These are phyloP conservation scores for Chaetothyriales sp. DNA, from an alignment of 2,329 filamentous ascomycete species.

Conservation along the genomic window DNA sequence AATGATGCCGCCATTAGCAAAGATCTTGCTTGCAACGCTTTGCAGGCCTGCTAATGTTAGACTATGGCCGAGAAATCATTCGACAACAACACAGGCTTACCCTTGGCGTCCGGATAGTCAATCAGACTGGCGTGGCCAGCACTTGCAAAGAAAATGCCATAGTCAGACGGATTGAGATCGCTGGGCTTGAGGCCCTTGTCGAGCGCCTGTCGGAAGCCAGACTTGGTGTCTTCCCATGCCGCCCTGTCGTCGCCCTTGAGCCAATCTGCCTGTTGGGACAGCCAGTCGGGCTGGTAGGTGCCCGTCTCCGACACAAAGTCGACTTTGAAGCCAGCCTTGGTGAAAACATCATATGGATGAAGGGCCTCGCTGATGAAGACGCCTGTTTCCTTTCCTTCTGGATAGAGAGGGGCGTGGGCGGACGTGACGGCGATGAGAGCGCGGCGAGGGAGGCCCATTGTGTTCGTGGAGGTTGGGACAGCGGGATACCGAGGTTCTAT, in stretches of 20 bases:
- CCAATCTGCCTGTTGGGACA: conserved; percentile 24
- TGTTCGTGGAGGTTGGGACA: not conserved
- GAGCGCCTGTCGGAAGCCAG: conserved; percentile 23
- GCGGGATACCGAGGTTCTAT: no score
- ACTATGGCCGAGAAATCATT: conserved; percentile 10
- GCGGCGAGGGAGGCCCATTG: not conserved
- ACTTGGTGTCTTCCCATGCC: conserved; percentile 21
- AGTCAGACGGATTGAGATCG: conserved; percentile 18
- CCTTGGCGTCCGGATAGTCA: conserved; percentile 26
- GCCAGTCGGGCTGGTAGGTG: conserved; percentile 24
- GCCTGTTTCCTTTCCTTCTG: conserved; percentile 21
- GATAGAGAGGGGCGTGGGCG: conserved; percentile 18
- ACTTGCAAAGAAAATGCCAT: conserved; percentile 28
- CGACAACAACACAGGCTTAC: conserved; percentile 10
- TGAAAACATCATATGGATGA: conserved; percentile 34
- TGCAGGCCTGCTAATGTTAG: conserved; percentile 8
- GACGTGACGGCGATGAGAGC: conserved; percentile 14
- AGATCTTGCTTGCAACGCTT: conserved; percentile 19
- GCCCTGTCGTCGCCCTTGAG: conserved; percentile 21
- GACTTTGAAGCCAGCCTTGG: conserved; percentile 22
- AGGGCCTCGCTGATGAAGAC: conserved; percentile 36
- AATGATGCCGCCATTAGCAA: conserved; percentile 20
- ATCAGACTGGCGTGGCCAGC: conserved; percentile 28
- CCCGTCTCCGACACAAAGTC: conserved; percentile 29
- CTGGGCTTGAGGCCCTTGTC: conserved; percentile 20